Conservation (phyloP, 345 rosid species). For the Iberis pinnata region DNA sequence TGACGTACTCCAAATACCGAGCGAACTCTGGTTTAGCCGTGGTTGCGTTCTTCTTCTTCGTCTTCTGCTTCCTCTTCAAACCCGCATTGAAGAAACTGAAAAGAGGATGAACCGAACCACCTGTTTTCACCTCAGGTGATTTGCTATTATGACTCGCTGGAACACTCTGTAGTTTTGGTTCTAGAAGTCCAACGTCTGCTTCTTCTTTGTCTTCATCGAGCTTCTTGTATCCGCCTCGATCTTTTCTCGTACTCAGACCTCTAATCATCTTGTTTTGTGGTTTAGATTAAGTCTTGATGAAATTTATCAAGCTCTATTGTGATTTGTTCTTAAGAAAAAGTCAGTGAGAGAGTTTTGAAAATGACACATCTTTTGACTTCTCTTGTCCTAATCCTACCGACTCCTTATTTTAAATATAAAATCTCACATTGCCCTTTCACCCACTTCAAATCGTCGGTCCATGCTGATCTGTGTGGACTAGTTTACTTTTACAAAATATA, state of each 20-base stretch:
- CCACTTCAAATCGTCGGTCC: constrained; percentile 10
- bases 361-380: constrained; percentile 29
- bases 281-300: constrained; percentile 9
- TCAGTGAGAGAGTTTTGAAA: constrained; percentile 16
- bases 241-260: constrained; percentile 54
- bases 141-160: background rate
- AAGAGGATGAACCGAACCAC: constrained; percentile 45
- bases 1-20: constrained; percentile 64
- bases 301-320: background rate
- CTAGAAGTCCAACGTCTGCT: constrained; percentile 9
- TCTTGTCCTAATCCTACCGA: constrained; percentile 21
- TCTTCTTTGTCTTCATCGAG: constrained; percentile 29
- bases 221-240: constrained; percentile 39
- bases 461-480: constrained; percentile 15
- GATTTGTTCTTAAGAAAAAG: constrained; percentile 1
- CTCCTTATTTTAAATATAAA: background rate
- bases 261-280: constrained; percentile 40
- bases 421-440: constrained; percentile 3
- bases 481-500: background rate
- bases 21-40: constrained; percentile 61
- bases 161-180: constrained; percentile 14
- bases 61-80: constrained; percentile 40
- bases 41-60: constrained; percentile 49
- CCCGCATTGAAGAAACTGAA: constrained; percentile 40
- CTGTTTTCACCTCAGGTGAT: constrained; percentile 28